These are phyloP conservation scores for Fusarium torulosum DNA, from an alignment of 2,329 filamentous ascomycete species.

Conservation along the genomic window DNA sequence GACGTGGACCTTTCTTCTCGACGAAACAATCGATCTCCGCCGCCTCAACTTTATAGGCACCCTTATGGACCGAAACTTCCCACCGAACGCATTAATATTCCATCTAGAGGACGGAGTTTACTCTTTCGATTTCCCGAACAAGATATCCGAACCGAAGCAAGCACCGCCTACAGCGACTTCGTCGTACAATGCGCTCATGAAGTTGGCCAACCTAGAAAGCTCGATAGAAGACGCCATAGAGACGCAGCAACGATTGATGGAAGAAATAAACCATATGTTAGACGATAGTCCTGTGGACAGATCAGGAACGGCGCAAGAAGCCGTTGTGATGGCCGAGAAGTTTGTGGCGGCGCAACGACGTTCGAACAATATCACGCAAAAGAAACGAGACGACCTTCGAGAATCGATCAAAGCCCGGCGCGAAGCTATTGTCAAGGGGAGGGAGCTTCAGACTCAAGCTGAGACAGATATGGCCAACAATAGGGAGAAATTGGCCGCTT, in stretches of 20 bases:
- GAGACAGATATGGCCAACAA: conserved; percentile 73
- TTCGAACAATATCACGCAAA: conserved; percentile 71
- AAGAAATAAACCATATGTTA: conserved; percentile 78
- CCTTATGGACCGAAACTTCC: conserved; percentile 77
- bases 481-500: conserved; percentile 68
- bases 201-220: conserved; percentile 86
- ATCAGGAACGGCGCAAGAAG: conserved; percentile 64
- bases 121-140: conserved; percentile 75
- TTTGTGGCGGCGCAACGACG: conserved; percentile 75
- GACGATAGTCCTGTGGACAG: conserved; percentile 57
- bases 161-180: conserved; percentile 71
- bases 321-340: conserved; percentile 60
- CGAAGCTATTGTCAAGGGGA: conserved; percentile 75
- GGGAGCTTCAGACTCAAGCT: conserved; percentile 68
- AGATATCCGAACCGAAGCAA: conserved; percentile 64
- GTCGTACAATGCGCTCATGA: conserved; percentile 89
- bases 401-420: conserved; percentile 74
- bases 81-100: conserved; percentile 85
- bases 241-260: conserved; percentile 78
- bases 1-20: conserved; percentile 74
- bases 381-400: conserved; percentile 75
- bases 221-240: conserved; percentile 90
- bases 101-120: conserved; percentile 90
- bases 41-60: conserved; percentile 83
- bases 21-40: conserved; percentile 78